These are phyloP conservation scores for Cucurbita maxima DNA, from an alignment of 306 rosid species.

Conservation along the genomic window DNA sequence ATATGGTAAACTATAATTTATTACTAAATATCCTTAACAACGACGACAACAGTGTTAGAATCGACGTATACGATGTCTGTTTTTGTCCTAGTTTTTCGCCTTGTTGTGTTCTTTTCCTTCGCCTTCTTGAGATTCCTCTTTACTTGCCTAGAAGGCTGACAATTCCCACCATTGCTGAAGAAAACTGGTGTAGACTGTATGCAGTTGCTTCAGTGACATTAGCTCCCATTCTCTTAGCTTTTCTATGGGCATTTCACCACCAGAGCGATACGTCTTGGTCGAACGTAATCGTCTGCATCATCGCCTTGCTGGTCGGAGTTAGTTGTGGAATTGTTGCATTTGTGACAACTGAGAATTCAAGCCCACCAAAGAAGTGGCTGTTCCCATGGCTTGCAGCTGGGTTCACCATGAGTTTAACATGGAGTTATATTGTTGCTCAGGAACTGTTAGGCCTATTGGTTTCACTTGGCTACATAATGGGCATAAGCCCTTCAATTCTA, in stretches of 20 bases:
- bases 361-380: conserved; percentile 47
- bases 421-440: conserved; percentile 64
- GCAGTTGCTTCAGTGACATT: conserved; percentile 52
- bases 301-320: conserved; percentile 32
- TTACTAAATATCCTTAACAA: too few species aligned
- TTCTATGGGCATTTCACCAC: conserved; percentile 23
- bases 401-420: conserved; percentile 57
- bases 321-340: conserved; percentile 34
- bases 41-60: neutral
- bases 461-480: conserved; percentile 49
- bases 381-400: conserved; percentile 64
- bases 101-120: neutral
- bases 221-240: conserved; percentile 48
- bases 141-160: conserved; percentile 62
- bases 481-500: conserved; percentile 62
- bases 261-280: conserved; percentile 14
- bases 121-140: conserved; percentile 49
- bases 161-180: conserved; percentile 55
- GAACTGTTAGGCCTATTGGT: conserved; percentile 53
- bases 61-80: neutral
- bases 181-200: conserved; percentile 56
- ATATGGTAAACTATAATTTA: too few species aligned
- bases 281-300: conserved; percentile 13
- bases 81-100: neutral
- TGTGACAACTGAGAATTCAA: conserved; percentile 25